phyloP scores from a whole-genome alignment of 768 basidiomycete species.

The Clavaria fumosa region DNA sequence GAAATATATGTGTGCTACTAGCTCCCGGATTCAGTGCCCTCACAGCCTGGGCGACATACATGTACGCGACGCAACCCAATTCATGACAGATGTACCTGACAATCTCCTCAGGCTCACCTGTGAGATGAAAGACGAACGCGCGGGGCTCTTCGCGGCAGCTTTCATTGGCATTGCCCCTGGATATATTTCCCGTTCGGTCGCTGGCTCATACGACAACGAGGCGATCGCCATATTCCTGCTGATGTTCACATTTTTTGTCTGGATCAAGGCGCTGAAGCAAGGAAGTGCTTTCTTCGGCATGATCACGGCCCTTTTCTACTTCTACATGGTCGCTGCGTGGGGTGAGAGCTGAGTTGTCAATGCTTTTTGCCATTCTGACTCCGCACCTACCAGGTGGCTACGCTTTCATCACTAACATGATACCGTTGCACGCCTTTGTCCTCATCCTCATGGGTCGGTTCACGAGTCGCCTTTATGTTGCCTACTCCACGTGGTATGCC shows the following conservation, averaged over 20 bases:
- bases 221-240: conserved; percentile 99
- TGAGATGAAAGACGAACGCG: conserved; percentile 90
- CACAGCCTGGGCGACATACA: conserved; percentile 93
- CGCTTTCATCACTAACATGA: conserved; percentile 99
- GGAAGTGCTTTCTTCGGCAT: conserved; percentile 90
- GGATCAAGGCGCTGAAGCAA: conserved; percentile 92
- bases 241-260: conserved; percentile 96
- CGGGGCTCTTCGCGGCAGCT: conserved; percentile 91
- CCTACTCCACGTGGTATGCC: conserved; percentile 95
- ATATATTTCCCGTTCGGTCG: conserved; percentile 97
- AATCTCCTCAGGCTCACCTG: conserved; percentile 57
- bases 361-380: conserved; percentile 3
- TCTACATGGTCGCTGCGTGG: conserved; percentile 99
- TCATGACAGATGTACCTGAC: neutral
- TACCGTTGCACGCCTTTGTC: conserved; percentile 88
- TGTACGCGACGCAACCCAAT: conserved; percentile 33
- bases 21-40: conserved; percentile 95
- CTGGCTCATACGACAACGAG: conserved; percentile 98
- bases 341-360: conserved; percentile 29
- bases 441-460: conserved; percentile 94
- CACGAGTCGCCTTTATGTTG: conserved; percentile 82
- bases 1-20: conserved; percentile 91
- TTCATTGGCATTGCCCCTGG: conserved; percentile 98
- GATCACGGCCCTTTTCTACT: conserved; percentile 89
- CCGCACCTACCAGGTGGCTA: conserved; percentile 49